Conservation (phyloP, 495 filamentous ascomycete species). For the Filosporella fistucella region DNA sequence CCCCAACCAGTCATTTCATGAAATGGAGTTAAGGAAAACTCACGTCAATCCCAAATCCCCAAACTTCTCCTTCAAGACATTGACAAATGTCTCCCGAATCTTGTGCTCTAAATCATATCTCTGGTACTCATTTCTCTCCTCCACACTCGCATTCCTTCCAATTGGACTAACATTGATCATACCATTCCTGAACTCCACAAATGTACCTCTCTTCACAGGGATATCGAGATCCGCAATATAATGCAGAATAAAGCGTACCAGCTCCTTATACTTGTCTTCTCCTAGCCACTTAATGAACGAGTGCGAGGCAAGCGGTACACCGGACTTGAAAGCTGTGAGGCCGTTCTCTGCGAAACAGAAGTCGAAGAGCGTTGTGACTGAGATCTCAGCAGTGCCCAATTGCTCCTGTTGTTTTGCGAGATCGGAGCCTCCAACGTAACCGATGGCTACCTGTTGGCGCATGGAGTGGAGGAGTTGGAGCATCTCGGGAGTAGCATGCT, state of each 20-base stretch:
- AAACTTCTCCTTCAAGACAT: constrained; percentile 73
- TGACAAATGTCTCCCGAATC: constrained; percentile 68
- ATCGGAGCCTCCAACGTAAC: constrained; percentile 85
- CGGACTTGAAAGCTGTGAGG: constrained; percentile 81
- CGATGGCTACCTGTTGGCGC: constrained; percentile 86
- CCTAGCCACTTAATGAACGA: constrained; percentile 92
- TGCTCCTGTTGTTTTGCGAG: constrained; percentile 94
- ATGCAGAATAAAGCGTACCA: constrained; percentile 80
- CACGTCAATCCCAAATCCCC: constrained; percentile 79
- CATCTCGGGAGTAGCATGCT: constrained; percentile 74
- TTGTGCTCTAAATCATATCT: constrained; percentile 71
- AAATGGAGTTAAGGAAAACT: constrained; percentile 31
- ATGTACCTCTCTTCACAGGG: constrained; percentile 91
- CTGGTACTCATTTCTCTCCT: constrained; percentile 78
- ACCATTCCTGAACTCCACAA: constrained; percentile 93
- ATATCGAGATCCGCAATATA: constrained; percentile 85
- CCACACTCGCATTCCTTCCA: constrained; percentile 79
- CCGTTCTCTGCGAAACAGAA: constrained; percentile 97
- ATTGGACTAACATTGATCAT: constrained; percentile 95
- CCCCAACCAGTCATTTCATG: constrained; percentile 3
- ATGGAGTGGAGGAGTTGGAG: constrained; percentile 71
- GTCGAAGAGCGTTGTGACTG: constrained; percentile 82
- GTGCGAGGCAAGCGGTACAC: constrained; percentile 62
- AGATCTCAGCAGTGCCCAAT: constrained; percentile 57
- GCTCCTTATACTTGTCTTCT: constrained; percentile 84